A percentile compares a stretch with the other conserved stretches of the same genome.
Evolutionary conservation across 495 filamentous ascomycete genomes (phyloP).

Genomic region (Podospora anserina): DNA sequence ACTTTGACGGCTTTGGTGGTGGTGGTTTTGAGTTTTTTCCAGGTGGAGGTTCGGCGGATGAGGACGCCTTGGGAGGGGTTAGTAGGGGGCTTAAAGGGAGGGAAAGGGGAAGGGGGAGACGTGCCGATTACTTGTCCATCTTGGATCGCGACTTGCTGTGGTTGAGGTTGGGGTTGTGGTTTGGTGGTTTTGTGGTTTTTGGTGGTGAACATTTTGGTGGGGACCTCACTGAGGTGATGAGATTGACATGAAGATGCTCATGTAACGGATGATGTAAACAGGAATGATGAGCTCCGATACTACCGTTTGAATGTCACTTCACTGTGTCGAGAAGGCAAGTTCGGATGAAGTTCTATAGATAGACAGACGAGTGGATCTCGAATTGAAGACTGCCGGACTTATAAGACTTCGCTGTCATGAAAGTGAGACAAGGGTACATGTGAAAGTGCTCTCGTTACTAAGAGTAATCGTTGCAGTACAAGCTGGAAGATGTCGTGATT

Average conservation of each 20-base stretch:
- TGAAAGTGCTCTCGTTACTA: neutral
- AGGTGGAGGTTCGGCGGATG: neutral
- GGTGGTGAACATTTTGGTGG: neutral
- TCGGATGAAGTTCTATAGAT: neutral
- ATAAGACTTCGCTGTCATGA: neutral
- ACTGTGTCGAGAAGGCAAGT: neutral
- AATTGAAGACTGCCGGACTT: neutral
- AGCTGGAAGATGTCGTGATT: neutral
- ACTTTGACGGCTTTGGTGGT: conserved; percentile 4
- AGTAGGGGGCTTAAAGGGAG: neutral
- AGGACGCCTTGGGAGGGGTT: neutral
- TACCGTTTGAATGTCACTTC: neutral
- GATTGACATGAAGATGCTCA: neutral
- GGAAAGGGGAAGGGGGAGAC: neutral
- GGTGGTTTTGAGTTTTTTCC: neutral
- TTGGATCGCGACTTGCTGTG: neutral
- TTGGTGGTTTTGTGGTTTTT: neutral
- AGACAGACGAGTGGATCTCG: neutral
- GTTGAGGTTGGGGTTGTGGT: neutral
- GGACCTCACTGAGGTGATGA: neutral
- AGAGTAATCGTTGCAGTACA: neutral
- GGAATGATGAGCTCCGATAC: neutral
- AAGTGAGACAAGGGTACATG: neutral
- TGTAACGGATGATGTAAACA: neutral
- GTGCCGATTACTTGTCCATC: neutral